Evolutionary conservation across 2,329 filamentous ascomycete genomes (phyloP), one percentile per base, ranked within the genome.

Genomic region (Fusarium poae): DNA sequence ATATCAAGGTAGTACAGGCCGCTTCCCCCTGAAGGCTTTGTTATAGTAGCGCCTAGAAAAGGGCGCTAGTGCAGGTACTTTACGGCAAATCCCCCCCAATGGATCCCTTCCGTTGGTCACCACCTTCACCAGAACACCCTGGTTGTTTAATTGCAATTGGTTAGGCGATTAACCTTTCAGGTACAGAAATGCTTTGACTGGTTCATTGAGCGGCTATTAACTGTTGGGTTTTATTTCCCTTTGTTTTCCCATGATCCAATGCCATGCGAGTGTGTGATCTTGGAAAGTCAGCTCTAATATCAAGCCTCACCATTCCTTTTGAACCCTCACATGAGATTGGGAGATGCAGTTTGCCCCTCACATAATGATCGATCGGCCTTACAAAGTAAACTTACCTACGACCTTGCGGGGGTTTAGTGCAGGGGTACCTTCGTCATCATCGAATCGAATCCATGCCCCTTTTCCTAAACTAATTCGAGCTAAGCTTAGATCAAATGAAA

Each of bases 21-120:
- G 35, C 20, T 21, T 21, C 46, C 59, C 65, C 65, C 50, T 66
- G 61, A 69, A 42, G 16, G 20, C 32, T 37, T 62, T 30, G 57
- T 30, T 44, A 55, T 40, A 49, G 56, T 63, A 70, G 52, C 57
- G 66, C 62, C 48, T 42, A 50, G 35, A 35, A 25, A 30, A 18
- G 18, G 52, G 34, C 67, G 67, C 67, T 69, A 69, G 67, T 46
- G 67, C 67, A 69, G 67, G 66, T 60, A 69, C 67, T 54, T 42
- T 56, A 65, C 32, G 39, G 29, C 23, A 56, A 52, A 66, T 42
- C 44, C 45, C 37, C 34, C 44, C 39, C 25, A 27, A n/a, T 29
- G 42, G 39, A 50, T 57, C 43, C 44, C 50, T 51, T 51, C 59
- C 56, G 56, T 62, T 60, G 46, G 52, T 62, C 65, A 69, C 66